Evolutionary conservation across 225 moss, liverwort and hornwort genomes (phyloP), one percentile per base, ranked within the genome.

Genomic region (Anthoceros angustus): DNA sequence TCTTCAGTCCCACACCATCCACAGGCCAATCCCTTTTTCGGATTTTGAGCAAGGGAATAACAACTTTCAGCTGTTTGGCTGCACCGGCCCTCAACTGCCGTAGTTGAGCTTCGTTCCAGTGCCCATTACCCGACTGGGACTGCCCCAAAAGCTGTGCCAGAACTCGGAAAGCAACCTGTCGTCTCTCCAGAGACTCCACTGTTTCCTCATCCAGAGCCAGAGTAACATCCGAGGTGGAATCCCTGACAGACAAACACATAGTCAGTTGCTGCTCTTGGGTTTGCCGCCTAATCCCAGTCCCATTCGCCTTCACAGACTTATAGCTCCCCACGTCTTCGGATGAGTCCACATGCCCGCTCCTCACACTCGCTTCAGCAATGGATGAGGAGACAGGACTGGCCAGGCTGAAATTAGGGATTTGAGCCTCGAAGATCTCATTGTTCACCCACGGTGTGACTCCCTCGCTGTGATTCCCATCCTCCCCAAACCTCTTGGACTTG

Each of bases 21-120:
- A 66, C 76, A 10, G 92, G 84, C 86, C 86, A 88, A 60, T 88
- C 86, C 24, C 83, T 76, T 78, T 82, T 88, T 65, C 86, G 88
- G 64, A 86, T 80, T 88, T 92, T 92, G 62, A 92, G 74, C 70
- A 88, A 68, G 42, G 86, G 88, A 65, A 88, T 81, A 68, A 92
- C 75, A 40, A 72, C 72, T 74, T 73, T 81, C 45, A 92, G 81
- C 66, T 92, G 86, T 62, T 74, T 75, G 46, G 70, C 67, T 26
- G 77, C 86, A 66, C 65, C 66, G 48, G 50, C 62, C 68, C 72
- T 92, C 66, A 92, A 76, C 64, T 83, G 82, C 50, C 77, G 77
- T 60, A 81, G 55, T 61, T 79, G 74, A 40, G 26, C 48, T 21
- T 82, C 84, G 61, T 70, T 80, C 72, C 55, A 67, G 39, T 66